Evolutionary conservation across 2,329 filamentous ascomycete species (phyloP).

Genomic region (Ceratocystis variospora): DNA sequence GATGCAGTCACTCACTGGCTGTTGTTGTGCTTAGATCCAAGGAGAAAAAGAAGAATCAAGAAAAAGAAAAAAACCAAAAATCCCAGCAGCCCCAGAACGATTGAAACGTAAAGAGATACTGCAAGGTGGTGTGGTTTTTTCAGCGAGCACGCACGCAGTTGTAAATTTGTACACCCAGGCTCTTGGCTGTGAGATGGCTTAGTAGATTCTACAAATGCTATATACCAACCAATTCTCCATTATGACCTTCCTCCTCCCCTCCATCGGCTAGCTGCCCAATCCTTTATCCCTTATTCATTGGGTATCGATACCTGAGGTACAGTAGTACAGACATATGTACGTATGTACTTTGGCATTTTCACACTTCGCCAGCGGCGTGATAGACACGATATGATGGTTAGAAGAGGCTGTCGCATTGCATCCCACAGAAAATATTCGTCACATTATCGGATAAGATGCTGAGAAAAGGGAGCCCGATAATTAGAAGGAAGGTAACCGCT

Average conservation of each 20-base stretch:
- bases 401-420: background rate
- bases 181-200: too few species aligned
- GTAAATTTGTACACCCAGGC: too few species aligned
- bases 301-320: background rate
- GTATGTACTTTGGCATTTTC: background rate
- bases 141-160: too few species aligned
- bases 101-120: too few species aligned
- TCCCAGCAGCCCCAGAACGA: too few species aligned
- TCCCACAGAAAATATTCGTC: background rate
- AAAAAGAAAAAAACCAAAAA: too few species aligned
- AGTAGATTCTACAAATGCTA: too few species aligned
- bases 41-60: too few species aligned
- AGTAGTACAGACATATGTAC: background rate
- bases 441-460: background rate
- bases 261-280: background rate
- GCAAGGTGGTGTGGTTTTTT: too few species aligned
- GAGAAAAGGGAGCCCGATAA: background rate
- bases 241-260: background rate
- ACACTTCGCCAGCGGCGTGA: background rate
- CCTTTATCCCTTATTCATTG: background rate
- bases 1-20: background rate
- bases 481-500: background rate
- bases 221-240: background rate
- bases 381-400: background rate
- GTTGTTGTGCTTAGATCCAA: background rate